Evolutionary conservation across 176 grass and related monocot genomes (phyloP).

Genomic region (Thinopyrum elongatum): DNA sequence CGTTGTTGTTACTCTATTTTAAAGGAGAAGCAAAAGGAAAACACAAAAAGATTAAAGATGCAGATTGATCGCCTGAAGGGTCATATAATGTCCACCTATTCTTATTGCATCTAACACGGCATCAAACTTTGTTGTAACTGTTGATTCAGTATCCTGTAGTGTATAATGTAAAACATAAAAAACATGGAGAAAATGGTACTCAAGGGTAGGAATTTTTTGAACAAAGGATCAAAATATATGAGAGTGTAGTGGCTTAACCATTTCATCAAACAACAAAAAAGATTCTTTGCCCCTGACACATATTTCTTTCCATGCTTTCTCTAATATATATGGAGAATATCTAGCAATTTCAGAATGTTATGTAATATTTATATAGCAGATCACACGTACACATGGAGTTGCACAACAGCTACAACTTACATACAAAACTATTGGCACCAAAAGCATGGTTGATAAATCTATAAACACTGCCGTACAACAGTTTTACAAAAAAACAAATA

Average conservation of each 20-base stretch:
- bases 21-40: background rate
- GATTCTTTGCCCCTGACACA: too few relatives aligned
- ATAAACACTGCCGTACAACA: too few relatives aligned
- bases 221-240: background rate
- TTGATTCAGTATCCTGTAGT: conserved; percentile 72
- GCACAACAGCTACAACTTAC: too few relatives aligned
- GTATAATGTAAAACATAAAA: conserved; percentile 8
- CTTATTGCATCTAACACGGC: conserved; percentile 93
- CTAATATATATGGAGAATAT: too few relatives aligned
- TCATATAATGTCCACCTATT: conserved; percentile 88
- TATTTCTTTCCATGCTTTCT: too few relatives aligned
- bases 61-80: conserved; percentile 69
- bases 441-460: too few relatives aligned
- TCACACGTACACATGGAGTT: too few relatives aligned
- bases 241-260: background rate
- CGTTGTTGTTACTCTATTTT: too few relatives aligned
- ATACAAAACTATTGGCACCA: too few relatives aligned
- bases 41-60: background rate
- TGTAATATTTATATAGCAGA: too few relatives aligned
- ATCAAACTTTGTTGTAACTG: conserved; percentile 80
- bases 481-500: too few relatives aligned
- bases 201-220: background rate
- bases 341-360: too few relatives aligned
- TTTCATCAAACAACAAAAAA: conserved; percentile 1
- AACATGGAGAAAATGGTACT: background rate